Base-by-base conservation (phyloP, 306 rosid species). In the Sesbania bispinosa region DNA sequence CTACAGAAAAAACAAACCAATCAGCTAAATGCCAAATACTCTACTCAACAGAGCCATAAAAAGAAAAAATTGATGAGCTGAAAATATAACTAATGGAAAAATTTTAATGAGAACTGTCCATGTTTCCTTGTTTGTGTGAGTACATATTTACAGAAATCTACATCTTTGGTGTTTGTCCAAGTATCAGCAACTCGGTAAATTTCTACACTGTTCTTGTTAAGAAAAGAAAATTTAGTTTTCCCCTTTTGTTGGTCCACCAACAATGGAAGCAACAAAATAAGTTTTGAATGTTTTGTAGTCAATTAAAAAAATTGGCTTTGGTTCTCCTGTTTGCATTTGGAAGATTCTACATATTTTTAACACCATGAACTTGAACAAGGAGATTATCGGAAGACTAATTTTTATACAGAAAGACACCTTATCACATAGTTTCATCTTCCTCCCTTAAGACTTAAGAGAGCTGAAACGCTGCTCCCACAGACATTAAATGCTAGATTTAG, bases 1-100 rank as follows among this genome's bases (percentile, higher is more conserved):
- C 98, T 90, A 83, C 66, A 71, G n/a, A 81, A 36, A 75, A 55
- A 80, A 2, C 1, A 59, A n/a, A 50, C 3, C 9, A 51, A 51
- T 48, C 62, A 69, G 42, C 39, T 69, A 62, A 54, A 46, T 46
- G 16, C 24, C 53, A 73, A 61, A 9, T 60, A 67, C 73, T 27
- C 74, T 13, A 52, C 69, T 71, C 54, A 24, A 46, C 47, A 36
- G 64, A 16, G n/a, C 20, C 45, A n/a, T 71, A 15, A 4, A 42
- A 38, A 58, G 8, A 65, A 27, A 27, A 8, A 24, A 42, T n/a
- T 14, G 9, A 20, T 47, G 14, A 11, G 55, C 39, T 10, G 13
- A 61, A 50, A 45, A 33, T 42, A 52, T 16, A 53, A 63, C 29
- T 27, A 19, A 27, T 2, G 2, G n/a, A n/a, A 61, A 42, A 8